A percentile compares a stretch with the other conserved stretches of the same genome.
These are phyloP conservation scores for Myxozyma sirexii DNA, from an alignment of 805 yeast genomes.

Conservation along the genomic window DNA sequence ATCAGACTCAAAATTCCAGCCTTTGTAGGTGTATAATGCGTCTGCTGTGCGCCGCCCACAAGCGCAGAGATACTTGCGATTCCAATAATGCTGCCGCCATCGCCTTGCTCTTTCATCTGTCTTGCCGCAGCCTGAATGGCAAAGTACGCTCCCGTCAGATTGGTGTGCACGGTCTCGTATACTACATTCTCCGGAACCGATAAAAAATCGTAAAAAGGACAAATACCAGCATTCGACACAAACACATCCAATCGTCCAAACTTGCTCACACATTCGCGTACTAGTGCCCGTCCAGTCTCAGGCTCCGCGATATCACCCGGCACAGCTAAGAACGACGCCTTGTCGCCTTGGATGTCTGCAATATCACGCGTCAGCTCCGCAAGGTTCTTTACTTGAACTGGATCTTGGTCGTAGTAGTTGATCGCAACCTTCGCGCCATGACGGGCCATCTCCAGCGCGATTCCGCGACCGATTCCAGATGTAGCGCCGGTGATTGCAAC, in stretches of 20 bases:
- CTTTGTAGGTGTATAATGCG: constrained; percentile 54
- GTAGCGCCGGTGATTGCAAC: constrained; percentile 87
- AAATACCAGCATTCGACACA: constrained; percentile 53
- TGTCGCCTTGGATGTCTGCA: constrained; percentile 31
- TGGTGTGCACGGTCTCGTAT: constrained; percentile 45
- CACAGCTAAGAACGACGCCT: constrained; percentile 41
- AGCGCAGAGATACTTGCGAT: constrained; percentile 49
- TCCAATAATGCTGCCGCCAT: constrained; percentile 54
- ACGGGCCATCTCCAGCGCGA: constrained; percentile 71
- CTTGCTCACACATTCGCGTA: constrained; percentile 41
- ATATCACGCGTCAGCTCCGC: constrained; percentile 54
- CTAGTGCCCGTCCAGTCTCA: constrained; percentile 42
- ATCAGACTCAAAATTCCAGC: constrained; percentile 51
- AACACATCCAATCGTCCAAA: constrained; percentile 49
- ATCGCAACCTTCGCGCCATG: constrained; percentile 85
- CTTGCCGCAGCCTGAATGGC: constrained; percentile 53
- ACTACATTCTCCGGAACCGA: constrained; percentile 48
- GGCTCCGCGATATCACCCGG: constrained; percentile 52
- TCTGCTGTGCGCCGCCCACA: constrained; percentile 52
- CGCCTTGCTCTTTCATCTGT: constrained; percentile 51
- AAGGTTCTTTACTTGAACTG: constrained; percentile 63
- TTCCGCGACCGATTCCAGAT: constrained; percentile 76
- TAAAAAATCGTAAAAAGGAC: constrained; percentile 49
- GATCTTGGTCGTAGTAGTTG: constrained; percentile 56
- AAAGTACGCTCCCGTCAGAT: constrained; percentile 50